A percentile compares a stretch with the other conserved stretches of the same genome.
phyloP scores from a whole-genome alignment of 306 rosid species.

The Biancaea sappan region DNA sequence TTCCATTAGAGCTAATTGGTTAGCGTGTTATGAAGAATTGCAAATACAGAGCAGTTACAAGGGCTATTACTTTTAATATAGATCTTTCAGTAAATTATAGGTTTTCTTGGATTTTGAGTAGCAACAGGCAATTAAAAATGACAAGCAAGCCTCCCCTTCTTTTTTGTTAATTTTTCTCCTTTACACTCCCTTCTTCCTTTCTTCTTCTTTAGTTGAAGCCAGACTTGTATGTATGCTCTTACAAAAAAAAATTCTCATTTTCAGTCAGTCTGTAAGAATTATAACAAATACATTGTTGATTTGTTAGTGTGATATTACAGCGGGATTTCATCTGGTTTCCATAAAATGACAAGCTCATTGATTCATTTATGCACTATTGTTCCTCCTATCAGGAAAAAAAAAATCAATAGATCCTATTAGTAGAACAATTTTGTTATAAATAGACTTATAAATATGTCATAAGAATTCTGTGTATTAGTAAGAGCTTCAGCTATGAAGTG shows the following conservation, averaged over 20 bases:
- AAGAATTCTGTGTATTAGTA: too few relatives aligned
- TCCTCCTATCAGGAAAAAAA: neutral
- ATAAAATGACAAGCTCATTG: neutral
- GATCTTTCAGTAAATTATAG: neutral
- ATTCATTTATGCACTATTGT: neutral
- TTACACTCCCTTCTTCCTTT: neutral
- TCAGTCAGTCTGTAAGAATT: neutral
- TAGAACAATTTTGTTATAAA: too few relatives aligned
- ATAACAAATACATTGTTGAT: neutral
- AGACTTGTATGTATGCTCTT: neutral
- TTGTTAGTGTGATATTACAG: neutral
- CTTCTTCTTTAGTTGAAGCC: neutral
- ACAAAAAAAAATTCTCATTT: neutral
- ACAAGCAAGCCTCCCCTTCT: neutral
- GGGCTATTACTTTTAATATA: neutral
- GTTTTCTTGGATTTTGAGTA: neutral
- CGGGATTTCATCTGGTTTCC: neutral
- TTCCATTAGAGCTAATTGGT: neutral
- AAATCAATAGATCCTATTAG: neutral
- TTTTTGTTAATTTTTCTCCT: too few relatives aligned
- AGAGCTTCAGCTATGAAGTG: too few relatives aligned
- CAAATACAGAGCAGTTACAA: neutral
- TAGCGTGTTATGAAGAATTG: neutral
- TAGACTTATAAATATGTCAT: too few relatives aligned
- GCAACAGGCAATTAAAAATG: neutral